Evolutionary conservation across 2,329 filamentous ascomycete genomes (phyloP), one percentile per base, ranked within the genome.

Genomic region (Volutella citrinella): DNA sequence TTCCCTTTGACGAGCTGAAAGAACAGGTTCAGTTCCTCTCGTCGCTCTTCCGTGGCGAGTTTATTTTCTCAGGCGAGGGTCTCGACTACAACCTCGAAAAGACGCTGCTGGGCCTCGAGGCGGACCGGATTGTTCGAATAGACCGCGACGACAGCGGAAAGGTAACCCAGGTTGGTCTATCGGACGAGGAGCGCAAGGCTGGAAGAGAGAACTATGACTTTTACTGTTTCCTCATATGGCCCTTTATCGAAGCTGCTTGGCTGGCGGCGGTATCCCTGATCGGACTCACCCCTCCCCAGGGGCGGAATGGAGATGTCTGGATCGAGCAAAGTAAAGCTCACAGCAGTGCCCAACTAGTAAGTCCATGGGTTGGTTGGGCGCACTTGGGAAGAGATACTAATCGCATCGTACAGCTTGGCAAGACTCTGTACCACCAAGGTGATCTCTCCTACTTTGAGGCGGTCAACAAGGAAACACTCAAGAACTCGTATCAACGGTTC

Each of bases 151-250:
- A 69, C 1, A 64, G 69, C 6, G 72, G 70, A 0, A 70, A 74
- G 1, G 74, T 88, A n/a, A 67, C 69, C 1, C 78, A 69, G 35
- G 68, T 96, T 22, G 87, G 88, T 5, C 70, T 98, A 7, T 83
- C 85, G 13, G 78, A 85, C 6, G 66, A 75, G 4, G 93, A 98
- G 60, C 76, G 90, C 13, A 71, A 75, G 19, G 80, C 76, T 7
- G 93, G 93, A 3, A 73, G 91, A 22, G 93, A 98, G 61, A 97
- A 96, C 53, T 98, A 86, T 54, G 93, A 98, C 57, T 98, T 98
- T 63, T 97, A 97, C 65, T 97, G 91, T 65, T 98, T 97, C 71
- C 67, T 98, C 14, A 88, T 98, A 44, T 98, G 93, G 93, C 93
- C 93, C 0, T 98, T 98, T 50, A 90, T 97, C 47, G 93, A 98